These are phyloP conservation scores for Fusarium chlamydosporum DNA, from an alignment of 2,329 filamentous ascomycete species.

Conservation along the genomic window DNA sequence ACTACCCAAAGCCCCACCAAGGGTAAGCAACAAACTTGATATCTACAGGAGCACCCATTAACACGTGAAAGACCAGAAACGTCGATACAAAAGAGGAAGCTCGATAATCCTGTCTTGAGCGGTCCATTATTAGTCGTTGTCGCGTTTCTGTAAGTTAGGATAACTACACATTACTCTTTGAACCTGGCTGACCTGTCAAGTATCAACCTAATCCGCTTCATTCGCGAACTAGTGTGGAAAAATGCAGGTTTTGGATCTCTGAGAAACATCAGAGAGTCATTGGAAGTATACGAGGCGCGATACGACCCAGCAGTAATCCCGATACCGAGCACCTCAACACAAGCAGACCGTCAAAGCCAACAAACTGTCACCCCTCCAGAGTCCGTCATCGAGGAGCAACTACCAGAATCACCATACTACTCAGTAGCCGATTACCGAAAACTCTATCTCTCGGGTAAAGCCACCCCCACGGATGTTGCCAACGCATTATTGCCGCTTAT, in stretches of 20 bases:
- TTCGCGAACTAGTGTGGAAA: constrained; percentile 60
- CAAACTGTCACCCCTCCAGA: neutral
- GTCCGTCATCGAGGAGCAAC: neutral
- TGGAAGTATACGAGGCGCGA: constrained; percentile 66
- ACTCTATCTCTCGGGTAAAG: constrained; percentile 60
- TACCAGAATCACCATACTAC: constrained; percentile 41
- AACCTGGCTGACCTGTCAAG: constrained; percentile 2
- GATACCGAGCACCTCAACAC: constrained; percentile 25
- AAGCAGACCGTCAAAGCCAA: neutral
- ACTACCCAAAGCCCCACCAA: constrained; percentile 23
- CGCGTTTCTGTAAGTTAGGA: constrained; percentile 11
- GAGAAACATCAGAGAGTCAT: constrained; percentile 63
- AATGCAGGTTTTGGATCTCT: constrained; percentile 74
- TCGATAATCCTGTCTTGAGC: constrained; percentile 16
- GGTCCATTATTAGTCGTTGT: constrained; percentile 5
- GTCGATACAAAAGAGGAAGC: neutral
- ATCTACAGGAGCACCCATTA: neutral
- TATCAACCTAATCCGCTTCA: constrained; percentile 39
- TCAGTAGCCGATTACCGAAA: constrained; percentile 62
- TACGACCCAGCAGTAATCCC: constrained; percentile 64
- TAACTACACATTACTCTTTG: neutral
- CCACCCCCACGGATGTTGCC: constrained; percentile 63
- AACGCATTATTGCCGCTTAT: constrained; percentile 62
- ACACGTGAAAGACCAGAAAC: constrained; percentile 3
- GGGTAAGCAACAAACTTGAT: neutral